phyloP scores from a whole-genome alignment of 495 filamentous ascomycete genomes.

The Xylaria curta region DNA sequence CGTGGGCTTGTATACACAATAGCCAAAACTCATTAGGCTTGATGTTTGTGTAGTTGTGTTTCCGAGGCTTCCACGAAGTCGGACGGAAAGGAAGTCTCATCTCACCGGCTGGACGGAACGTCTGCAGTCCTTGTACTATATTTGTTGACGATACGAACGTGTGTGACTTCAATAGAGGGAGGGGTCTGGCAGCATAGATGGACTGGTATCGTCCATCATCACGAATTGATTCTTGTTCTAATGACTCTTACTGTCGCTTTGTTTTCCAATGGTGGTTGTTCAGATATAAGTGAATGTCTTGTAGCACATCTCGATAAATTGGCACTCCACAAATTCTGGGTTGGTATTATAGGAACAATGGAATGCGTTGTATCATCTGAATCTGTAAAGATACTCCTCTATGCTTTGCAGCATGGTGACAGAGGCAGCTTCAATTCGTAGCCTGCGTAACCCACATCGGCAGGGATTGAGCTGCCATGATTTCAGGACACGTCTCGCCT shows the following conservation, averaged over 20 bases:
- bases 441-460: not conserved
- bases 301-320: not conserved
- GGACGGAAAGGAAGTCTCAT: conserved; percentile 22
- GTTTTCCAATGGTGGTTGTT: not conserved
- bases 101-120: conserved; percentile 19
- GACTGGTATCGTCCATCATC: conserved; percentile 30
- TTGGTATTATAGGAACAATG: not conserved
- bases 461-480: not conserved
- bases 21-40: not conserved
- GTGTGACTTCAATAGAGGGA: conserved; percentile 17
- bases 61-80: not conserved
- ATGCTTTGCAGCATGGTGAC: not conserved
- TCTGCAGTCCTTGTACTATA: conserved; percentile 26
- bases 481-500: not conserved
- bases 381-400: not conserved
- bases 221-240: conserved; percentile 29
- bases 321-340: not conserved
- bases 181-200: conserved; percentile 25
- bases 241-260: conserved; percentile 7
- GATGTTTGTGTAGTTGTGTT: conserved; percentile 1
- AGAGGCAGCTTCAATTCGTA: not conserved
- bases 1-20: not conserved
- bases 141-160: conserved; percentile 22
- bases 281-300: not conserved
- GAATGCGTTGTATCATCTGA: not conserved